Base-by-base conservation (phyloP, 345 rosid genomes). In the Eutrema yunnanense region DNA sequence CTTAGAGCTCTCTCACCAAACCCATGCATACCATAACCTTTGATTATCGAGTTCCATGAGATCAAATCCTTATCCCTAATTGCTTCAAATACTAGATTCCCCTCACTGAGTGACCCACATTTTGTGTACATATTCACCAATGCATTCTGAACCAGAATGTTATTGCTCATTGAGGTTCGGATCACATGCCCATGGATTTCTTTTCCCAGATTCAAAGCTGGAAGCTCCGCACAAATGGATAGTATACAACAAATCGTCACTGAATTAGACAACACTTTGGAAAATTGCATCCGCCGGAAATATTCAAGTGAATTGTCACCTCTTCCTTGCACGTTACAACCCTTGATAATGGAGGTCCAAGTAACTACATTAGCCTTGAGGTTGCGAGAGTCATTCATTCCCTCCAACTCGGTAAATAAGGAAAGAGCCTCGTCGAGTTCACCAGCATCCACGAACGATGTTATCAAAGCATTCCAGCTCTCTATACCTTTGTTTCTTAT, bases 51-150 rank as follows among this genome's bases (percentile, higher is more conserved):
- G 66, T 89, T 88, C 90, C 84, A 81, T 7, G 87, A 83, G 70
- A 86, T 82, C 65, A 83, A 59, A 82, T 90, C 87, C 73, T 76
- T 85, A 6, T 51, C 73, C 46, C 77, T 57, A 4, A 85, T 78
- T 56, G 73, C 67, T 70, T 82, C 85, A 75, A 85, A 88, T 6
- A 90, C 79, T 9, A 50, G 34, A 70, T 30, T 64, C 13, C 87
- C 92, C 64, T 82, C 81, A 8, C 32, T 54, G 40, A 87, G 80
- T 62, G 79, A 77, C 72, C 97, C 90, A 62, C 89, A 85, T 78
- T 84, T 88, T 68, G 83, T 80, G 81, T 86, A 93, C 97, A 87
- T 84, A 52, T 81, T 86, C 59, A 90, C 83, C 74, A 93, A 83
- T 29, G 89, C 83, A 64, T 88, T 90, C 65, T 63, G 81, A 44